Evolutionary conservation across 2,329 filamentous ascomycete genomes (phyloP).

Genomic region (Dothistroma septosporum): DNA sequence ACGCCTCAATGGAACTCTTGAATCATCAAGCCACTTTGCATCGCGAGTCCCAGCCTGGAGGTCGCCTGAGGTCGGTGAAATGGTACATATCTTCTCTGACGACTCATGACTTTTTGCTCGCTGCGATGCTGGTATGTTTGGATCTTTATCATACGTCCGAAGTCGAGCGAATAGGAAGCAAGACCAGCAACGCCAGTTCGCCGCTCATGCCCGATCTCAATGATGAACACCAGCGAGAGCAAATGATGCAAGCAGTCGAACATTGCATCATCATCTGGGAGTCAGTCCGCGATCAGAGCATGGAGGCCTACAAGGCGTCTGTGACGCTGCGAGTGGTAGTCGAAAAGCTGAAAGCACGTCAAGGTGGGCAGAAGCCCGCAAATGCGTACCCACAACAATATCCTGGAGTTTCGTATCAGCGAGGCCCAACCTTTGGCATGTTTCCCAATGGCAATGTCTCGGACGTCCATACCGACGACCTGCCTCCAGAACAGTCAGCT

Average conservation of each 20-base stretch:
- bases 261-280: conserved; percentile 76
- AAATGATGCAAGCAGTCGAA: conserved; percentile 74
- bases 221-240: conserved; percentile 52
- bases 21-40: conserved; percentile 72
- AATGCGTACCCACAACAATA: conserved; percentile 9
- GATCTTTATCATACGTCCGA: conserved; percentile 70
- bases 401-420: conserved; percentile 3
- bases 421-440: conserved; percentile 26
- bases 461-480: conserved; percentile 51
- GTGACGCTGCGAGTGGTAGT: conserved; percentile 80
- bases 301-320: conserved; percentile 86
- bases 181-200: conserved; percentile 21
- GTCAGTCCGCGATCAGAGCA: conserved; percentile 67
- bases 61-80: conserved; percentile 66
- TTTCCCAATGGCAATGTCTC: conserved; percentile 32
- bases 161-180: conserved; percentile 38
- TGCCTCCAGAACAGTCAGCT: conserved; percentile 58
- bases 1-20: conserved; percentile 78
- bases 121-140: conserved; percentile 76
- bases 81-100: conserved; percentile 77
- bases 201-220: conserved; percentile 36
- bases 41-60: conserved; percentile 66
- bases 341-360: conserved; percentile 63
- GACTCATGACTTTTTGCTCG: conserved; percentile 79
- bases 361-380: conserved; percentile 13